phyloP scores from a whole-genome alignment of 805 yeast species.

The Alloascoidea africana region DNA sequence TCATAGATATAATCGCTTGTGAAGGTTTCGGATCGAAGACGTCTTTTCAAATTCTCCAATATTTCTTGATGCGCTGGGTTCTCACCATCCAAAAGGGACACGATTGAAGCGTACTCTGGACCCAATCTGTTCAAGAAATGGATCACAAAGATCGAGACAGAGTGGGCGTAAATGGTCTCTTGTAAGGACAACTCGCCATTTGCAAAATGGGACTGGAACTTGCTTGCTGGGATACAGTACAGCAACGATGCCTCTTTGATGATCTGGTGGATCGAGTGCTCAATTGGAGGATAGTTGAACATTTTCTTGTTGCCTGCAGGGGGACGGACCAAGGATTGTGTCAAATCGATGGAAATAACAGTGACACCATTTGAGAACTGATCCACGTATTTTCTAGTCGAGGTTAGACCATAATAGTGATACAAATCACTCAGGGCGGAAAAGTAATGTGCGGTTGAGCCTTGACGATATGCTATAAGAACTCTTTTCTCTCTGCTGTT shows the following conservation, averaged over 20 bases:
- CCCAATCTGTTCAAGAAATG: conserved; percentile 93
- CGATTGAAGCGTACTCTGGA: conserved; percentile 65
- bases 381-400: conserved; percentile 86
- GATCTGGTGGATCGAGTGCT: conserved; percentile 74
- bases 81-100: conserved; percentile 44
- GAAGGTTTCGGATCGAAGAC: conserved; percentile 86
- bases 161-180: conserved; percentile 89
- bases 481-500: conserved; percentile 75
- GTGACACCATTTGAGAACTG: conserved; percentile 84
- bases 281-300: conserved; percentile 30
- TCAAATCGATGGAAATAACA: conserved; percentile 73
- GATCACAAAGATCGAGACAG: conserved; percentile 81
- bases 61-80: conserved; percentile 60
- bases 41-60: conserved; percentile 64
- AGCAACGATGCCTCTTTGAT: conserved; percentile 87
- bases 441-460: conserved; percentile 73
- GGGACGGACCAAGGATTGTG: conserved; percentile 34
- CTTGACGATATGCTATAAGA: conserved; percentile 76
- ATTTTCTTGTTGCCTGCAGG: conserved; percentile 16
- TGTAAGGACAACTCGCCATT: conserved; percentile 74
- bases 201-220: conserved; percentile 61
- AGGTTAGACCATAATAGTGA: conserved; percentile 72
- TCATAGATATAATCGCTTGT: conserved; percentile 74
- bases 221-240: conserved; percentile 80
- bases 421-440: conserved; percentile 78